Percentiles rank a stretch among this genome's conserved stretches.
Conservation (phyloP, 768 basidiomycete species). For the Leucosporidium scottii region DNA sequence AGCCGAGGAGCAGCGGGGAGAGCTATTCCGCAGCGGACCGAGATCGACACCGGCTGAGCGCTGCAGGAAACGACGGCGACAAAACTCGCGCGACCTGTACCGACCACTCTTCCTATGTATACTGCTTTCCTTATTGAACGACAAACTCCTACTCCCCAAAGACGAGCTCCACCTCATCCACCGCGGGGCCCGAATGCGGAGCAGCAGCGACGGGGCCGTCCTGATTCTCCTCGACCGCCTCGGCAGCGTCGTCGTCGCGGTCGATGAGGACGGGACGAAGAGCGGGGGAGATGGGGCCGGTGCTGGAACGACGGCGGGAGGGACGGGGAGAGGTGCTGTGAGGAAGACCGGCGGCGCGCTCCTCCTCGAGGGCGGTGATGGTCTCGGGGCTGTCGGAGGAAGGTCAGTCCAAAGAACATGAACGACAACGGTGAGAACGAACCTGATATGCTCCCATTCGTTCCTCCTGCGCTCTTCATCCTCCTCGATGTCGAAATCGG, state of each 20-base stretch:
- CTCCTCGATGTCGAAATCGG: constrained; percentile 21
- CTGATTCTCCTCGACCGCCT: constrained; percentile 15
- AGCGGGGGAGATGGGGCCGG: constrained; percentile 36
- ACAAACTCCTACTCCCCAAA: constrained; percentile 11
- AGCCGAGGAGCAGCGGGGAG: too few relatives aligned
- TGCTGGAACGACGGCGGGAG: constrained; percentile 25
- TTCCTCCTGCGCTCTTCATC: constrained; percentile 25
- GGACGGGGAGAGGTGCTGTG: constrained; percentile 31
- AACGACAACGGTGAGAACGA: neutral
- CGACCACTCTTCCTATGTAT: too few relatives aligned
- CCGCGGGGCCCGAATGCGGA: constrained; percentile 28
- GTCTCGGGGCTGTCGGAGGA: constrained; percentile 34
- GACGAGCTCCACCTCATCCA: constrained; percentile 35
- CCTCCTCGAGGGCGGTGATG: constrained; percentile 36
- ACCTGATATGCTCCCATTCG: constrained; percentile 38
- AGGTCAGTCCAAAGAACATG: neutral
- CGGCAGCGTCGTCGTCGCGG: constrained; percentile 27
- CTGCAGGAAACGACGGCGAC: too few relatives aligned
- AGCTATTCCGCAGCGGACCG: too few relatives aligned
- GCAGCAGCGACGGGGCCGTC: constrained; percentile 21
- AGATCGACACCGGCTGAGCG: too few relatives aligned
- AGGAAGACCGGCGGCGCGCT: constrained; percentile 10
- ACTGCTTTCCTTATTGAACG: neutral
- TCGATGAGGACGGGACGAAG: constrained; percentile 35
- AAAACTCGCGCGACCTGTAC: too few relatives aligned